Evolutionary conservation across 1,284 basidiomycete species (phyloP), one percentile per base, ranked within the genome.

Genomic region (Meira miltonrushii): DNA sequence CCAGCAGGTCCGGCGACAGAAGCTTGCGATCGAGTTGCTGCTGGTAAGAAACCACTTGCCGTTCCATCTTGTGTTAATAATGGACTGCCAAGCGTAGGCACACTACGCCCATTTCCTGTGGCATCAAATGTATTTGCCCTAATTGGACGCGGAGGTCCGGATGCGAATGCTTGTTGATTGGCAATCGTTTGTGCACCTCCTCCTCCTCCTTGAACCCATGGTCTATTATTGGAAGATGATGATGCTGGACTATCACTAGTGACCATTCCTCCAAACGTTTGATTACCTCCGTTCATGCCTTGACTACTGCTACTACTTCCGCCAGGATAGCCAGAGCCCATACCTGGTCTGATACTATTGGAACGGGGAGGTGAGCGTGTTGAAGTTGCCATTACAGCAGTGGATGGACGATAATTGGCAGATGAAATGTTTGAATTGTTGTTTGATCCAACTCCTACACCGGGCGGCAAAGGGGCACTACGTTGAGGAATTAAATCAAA

Each of bases 401-500:
- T 48, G 23, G 46, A 48, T 19, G n/a, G n/a, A 19, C 37, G 13
- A 19, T n/a, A 28, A 12, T 17, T 33, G 15, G 50, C 37, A 4
- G 38, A 17, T 4, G 17, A 17, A 25, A 17, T 3, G 43, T 17
- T 25, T 44, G 3, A 9, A 44, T 25, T 44, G 9, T 25, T 44
- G 9, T 25, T 44, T 44, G 43, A 44, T 44, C 43, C 23, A 44
- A 33, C 59, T 49, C 61, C 53, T 28, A 50, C 23, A 41, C 49
- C 56, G 3, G 59, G 48, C 12, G 59, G 41, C 15, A 33, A 33
- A 1, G 72, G 72, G 15, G 72, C 72, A 44, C 72, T 74, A 13
- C 72, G 63, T 47, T 74, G 68, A 9, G 72, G 72, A 9, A 74
- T 57, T 23, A 74, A 63, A 38, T 64, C 57, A 40, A 43, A 46